Evolutionary conservation across 176 grass and related monocot genomes (phyloP), one percentile per base, ranked within the genome.

Genomic region (Calamus simplicifolius): DNA sequence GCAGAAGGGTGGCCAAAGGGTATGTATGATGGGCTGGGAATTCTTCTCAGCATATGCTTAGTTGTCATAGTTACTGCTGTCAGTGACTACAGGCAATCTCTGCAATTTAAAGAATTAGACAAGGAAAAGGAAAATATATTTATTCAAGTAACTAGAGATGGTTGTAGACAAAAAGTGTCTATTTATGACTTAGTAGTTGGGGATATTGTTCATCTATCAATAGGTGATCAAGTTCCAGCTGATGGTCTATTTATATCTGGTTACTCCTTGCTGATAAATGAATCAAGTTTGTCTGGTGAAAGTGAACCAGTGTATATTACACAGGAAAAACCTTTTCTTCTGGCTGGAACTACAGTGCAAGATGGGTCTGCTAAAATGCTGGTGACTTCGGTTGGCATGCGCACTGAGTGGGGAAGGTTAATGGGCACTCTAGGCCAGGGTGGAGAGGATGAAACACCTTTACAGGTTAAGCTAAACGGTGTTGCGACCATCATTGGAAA

Each of bases 401-500:
- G 59, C 67, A 97, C 93, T 5, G 93, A 97, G 68, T 97, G 93
- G 93, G 93, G 93, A 62, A 91, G 66, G 54, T 72, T 97, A 83
- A 97, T 91, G 93, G 75, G 81, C n/a, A 97, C 93, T 13, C 72
- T 97, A 73, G 85, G 87, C 56, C 87, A 83, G 48, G 87, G 84
- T 73, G 87, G 93, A 30, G 93, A 97, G 67, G 84, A 97, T 26
- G 93, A 97, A 73, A 97, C 93, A 38, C 93, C 93, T 35, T 71
- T 97, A 60, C 93, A 97, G 71, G 93, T 97, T 62, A 97, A 97
- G 56, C 74, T 97, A 62, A 97, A 97, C 73, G 93, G 93, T 52
- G 93, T 97, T 56, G 93, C 93, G 18, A 97, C 84, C 51, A 78
- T 97, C 52, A 97, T 97, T 57, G 78, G 92, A 50, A 81, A 97